A percentile compares a stretch with the other conserved stretches of the same genome.
Conservation (phyloP, 176 grass and related monocot species). For the Oryza glaberrima region DNA sequence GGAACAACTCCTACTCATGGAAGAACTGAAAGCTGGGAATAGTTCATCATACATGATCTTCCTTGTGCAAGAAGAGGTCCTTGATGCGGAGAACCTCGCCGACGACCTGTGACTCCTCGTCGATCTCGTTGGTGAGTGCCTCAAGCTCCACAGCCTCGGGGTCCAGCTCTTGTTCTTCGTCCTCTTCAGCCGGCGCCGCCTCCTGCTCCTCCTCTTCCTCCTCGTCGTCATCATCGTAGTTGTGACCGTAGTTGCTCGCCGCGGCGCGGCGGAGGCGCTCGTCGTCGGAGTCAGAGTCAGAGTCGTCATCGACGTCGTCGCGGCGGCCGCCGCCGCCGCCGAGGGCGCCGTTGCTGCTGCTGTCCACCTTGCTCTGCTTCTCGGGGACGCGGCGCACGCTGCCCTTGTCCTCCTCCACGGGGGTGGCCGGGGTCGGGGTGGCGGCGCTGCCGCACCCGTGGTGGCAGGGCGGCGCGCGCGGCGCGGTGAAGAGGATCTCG, state of each 20-base stretch:
- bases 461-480: not conserved
- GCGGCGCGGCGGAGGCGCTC: slow-evolving; percentile 63
- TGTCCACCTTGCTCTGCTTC: slow-evolving; percentile 73
- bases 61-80: slow-evolving; percentile 53
- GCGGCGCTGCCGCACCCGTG: slow-evolving; percentile 40
- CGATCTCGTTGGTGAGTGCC: slow-evolving; percentile 68
- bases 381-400: slow-evolving; percentile 65
- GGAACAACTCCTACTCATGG: not conserved
- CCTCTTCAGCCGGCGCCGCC: not conserved
- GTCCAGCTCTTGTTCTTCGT: slow-evolving; percentile 29
- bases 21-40: not conserved
- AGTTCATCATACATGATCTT: slow-evolving; percentile 56
- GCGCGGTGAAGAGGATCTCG: slow-evolving; percentile 67
- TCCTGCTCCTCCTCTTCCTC: slow-evolving; percentile 32
- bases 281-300: slow-evolving; percentile 53
- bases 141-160: slow-evolving; percentile 59
- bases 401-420: slow-evolving; percentile 71
- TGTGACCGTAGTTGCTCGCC: slow-evolving; percentile 69
- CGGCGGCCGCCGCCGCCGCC: not conserved
- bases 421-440: slow-evolving; percentile 41
- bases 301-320: slow-evolving; percentile 7
- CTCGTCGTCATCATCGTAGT: slow-evolving; percentile 60
- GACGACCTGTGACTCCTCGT: slow-evolving; percentile 62
- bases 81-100: slow-evolving; percentile 84
- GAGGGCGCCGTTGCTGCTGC: slow-evolving; percentile 49